A percentile compares a stretch with the other conserved stretches of the same genome.
phyloP scores from a whole-genome alignment of 345 rosid genomes.

The Citrus sp. region DNA sequence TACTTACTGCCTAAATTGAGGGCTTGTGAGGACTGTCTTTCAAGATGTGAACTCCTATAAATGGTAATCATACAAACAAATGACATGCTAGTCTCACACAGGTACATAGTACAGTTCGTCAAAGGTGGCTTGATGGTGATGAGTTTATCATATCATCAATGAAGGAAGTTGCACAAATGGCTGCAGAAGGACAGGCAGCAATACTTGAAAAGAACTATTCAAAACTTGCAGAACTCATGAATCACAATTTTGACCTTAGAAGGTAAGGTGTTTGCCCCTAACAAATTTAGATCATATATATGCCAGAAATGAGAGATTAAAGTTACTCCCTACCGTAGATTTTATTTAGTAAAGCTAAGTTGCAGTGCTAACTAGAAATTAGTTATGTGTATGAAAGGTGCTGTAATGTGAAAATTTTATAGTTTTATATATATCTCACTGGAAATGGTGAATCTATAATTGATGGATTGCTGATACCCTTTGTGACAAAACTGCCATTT shows the following conservation, averaged over 20 bases:
- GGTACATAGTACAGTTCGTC: slow-evolving; percentile 84
- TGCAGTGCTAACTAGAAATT: not conserved
- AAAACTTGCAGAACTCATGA: slow-evolving; percentile 73
- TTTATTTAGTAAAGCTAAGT: not conserved
- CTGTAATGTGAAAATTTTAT: not conserved
- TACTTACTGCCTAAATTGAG: not conserved
- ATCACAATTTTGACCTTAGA: slow-evolving; percentile 75
- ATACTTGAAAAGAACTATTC: slow-evolving; percentile 59
- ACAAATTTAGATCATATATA: not conserved
- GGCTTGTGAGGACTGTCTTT: not conserved
- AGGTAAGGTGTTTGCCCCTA: slow-evolving; percentile 39
- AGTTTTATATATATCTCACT: not conserved
- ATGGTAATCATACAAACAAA: not conserved
- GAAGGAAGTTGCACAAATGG: slow-evolving; percentile 66
- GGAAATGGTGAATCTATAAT: not conserved
- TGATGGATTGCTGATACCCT: not conserved
- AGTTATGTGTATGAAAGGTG: not conserved
- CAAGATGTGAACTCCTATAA: not conserved
- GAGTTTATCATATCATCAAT: slow-evolving; percentile 63
- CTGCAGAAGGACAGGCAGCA: slow-evolving; percentile 59
- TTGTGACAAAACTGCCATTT: too few species aligned
- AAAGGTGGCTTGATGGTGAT: slow-evolving; percentile 92
- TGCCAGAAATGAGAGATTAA: not conserved
- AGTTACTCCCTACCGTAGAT: too few species aligned
- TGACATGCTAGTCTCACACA: slow-evolving; percentile 21